Evolutionary conservation across 345 rosid genomes (phyloP).

Genomic region (Lumnitzera racemosa): DNA sequence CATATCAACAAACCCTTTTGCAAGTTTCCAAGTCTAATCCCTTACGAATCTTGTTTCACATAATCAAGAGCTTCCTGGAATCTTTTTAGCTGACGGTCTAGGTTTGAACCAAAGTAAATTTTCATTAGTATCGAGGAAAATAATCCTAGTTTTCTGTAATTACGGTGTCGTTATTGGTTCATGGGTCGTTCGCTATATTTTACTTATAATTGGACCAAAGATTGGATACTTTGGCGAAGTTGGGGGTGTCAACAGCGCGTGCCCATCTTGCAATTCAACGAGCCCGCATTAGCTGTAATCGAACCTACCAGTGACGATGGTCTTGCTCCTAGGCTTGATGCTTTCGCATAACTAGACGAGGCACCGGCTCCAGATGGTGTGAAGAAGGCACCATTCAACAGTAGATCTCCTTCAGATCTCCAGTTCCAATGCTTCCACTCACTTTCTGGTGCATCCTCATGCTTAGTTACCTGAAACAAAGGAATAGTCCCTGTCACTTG

Average conservation of each 20-base stretch:
- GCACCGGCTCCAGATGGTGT: conserved; percentile 19
- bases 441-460: conserved; percentile 17
- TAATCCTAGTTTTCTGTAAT: conserved; percentile 1
- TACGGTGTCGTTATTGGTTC: not conserved
- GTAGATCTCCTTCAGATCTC: conserved; percentile 21
- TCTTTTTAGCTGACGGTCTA: not conserved
- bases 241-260: conserved; percentile 3
- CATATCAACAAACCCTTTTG: too few relatives aligned
- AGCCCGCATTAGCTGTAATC: conserved; percentile 19
- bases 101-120: not conserved
- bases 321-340: conserved; percentile 26
- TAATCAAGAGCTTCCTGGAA: not conserved
- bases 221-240: not conserved
- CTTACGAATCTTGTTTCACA: too few relatives aligned
- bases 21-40: too few relatives aligned
- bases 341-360: conserved; percentile 20
- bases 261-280: conserved; percentile 19
- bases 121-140: not conserved
- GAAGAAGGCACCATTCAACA: conserved; percentile 26
- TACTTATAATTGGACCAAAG: not conserved
- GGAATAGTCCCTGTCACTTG: not conserved
- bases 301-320: conserved; percentile 21
- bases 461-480: conserved; percentile 19
- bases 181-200: not conserved
- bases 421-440: conserved; percentile 26